phyloP scores from a whole-genome alignment of 306 rosid species.

The Adenanthera pavonina region DNA sequence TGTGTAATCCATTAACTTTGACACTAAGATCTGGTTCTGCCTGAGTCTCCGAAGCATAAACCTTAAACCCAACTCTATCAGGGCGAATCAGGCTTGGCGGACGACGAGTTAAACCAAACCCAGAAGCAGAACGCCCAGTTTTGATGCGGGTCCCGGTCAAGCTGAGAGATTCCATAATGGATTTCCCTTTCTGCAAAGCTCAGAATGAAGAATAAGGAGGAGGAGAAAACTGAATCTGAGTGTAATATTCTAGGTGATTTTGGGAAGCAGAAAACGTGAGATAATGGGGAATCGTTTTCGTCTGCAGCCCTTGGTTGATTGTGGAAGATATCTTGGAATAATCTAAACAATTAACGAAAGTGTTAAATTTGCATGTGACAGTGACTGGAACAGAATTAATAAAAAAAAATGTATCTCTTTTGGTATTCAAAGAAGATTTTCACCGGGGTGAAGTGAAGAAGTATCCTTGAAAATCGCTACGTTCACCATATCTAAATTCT shows the following conservation, averaged over 20 bases:
- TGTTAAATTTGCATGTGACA: constrained; percentile 32
- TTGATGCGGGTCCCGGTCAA: constrained; percentile 67
- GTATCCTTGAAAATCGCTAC: too few relatives aligned
- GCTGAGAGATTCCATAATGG: constrained; percentile 72
- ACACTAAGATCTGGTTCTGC: constrained; percentile 94
- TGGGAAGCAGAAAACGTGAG: constrained; percentile 40
- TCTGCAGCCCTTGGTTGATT: constrained; percentile 36
- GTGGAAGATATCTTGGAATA: constrained; percentile 30
- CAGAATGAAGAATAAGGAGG: constrained; percentile 13
- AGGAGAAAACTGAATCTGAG: constrained; percentile 57
- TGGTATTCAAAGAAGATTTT: too few relatives aligned
- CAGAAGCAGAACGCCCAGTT: constrained; percentile 56
- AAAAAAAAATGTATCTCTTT: background rate
- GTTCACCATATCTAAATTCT: too few relatives aligned
- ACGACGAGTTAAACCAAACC: constrained; percentile 49
- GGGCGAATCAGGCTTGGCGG: constrained; percentile 46
- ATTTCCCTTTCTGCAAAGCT: constrained; percentile 34
- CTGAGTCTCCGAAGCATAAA: constrained; percentile 62
- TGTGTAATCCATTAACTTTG: constrained; percentile 73
- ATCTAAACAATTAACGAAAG: constrained; percentile 17
- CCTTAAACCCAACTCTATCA: constrained; percentile 63
- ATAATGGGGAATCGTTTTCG: constrained; percentile 44
- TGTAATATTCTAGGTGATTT: constrained; percentile 28
- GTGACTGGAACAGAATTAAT: background rate
- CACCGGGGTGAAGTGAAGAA: too few relatives aligned